Evolutionary conservation across 352 stramenopile species (phyloP).

Genomic region (Plasmopara viticola): DNA sequence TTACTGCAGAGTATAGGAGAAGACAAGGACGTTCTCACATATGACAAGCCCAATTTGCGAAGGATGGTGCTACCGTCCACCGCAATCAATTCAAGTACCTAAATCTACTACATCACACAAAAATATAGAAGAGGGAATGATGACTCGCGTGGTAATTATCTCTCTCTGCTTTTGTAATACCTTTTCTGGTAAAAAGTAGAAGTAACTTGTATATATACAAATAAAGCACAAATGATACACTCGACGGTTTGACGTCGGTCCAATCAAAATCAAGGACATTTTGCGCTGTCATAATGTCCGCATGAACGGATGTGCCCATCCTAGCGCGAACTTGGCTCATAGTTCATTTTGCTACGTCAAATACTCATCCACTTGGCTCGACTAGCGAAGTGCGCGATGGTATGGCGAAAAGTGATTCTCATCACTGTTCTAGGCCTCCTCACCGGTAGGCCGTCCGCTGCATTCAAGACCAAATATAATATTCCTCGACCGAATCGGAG

Average conservation of each 20-base stretch:
- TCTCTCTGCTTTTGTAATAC: no score
- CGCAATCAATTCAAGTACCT: no score
- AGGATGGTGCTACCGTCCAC: no score
- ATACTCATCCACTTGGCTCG: background rate
- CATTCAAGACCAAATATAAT: slow-evolving; percentile 8
- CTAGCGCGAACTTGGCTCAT: slow-evolving; percentile 4
- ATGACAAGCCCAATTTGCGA: no score
- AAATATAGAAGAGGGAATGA: no score
- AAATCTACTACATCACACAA: no score
- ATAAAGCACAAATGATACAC: background rate
- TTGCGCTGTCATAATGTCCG: slow-evolving; percentile 9
- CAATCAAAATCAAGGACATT: slow-evolving; percentile 12
- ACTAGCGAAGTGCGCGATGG: slow-evolving; percentile 1
- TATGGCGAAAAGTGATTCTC: slow-evolving; percentile 4
- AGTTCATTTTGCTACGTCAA: slow-evolving; percentile 16
- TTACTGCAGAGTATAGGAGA: no score
- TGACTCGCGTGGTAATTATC: no score
- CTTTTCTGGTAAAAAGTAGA: no score
- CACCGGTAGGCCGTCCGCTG: background rate
- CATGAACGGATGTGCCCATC: slow-evolving; percentile 1
- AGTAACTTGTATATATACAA: no score
- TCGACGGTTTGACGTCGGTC: slow-evolving; percentile 9
- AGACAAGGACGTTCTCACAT: no score
- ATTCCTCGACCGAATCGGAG: background rate
- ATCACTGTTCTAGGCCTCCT: slow-evolving; percentile 3